phyloP scores from a whole-genome alignment of 192 early-diverging fungal genomes.

The Linderina pennispora region DNA sequence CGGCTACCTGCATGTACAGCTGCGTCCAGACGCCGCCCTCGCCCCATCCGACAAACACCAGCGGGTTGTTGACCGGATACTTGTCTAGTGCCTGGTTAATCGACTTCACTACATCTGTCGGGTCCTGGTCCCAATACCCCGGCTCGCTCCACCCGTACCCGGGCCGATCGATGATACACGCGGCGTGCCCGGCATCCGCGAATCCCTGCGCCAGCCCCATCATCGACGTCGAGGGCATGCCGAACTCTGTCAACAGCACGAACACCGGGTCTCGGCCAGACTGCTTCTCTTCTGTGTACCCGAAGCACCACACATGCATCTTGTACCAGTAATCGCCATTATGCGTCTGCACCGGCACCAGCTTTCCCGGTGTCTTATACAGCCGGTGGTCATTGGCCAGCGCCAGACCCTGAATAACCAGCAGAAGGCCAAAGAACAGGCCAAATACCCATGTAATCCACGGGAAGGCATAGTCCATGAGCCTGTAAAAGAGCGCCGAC shows the following conservation, averaged over 20 bases:
- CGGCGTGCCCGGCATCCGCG: conserved; percentile 27
- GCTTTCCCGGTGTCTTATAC: conserved; percentile 24
- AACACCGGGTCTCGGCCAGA: conserved; percentile 26
- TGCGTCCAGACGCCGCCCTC: conserved; percentile 52
- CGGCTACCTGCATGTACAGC: conserved; percentile 44
- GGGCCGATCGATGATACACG: conserved; percentile 46
- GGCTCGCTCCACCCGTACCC: conserved; percentile 53
- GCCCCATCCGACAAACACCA: conserved; percentile 46
- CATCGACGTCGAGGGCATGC: conserved; percentile 47
- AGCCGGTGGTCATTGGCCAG: conserved; percentile 34
- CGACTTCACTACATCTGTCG: conserved; percentile 42
- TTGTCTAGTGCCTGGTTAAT: conserved; percentile 43
- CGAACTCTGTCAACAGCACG: conserved; percentile 42
- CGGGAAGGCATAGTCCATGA: conserved; percentile 34
- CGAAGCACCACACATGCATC: conserved; percentile 46
- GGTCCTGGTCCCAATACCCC: conserved; percentile 44
- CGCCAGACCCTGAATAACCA: conserved; percentile 44
- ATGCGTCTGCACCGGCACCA: conserved; percentile 41
- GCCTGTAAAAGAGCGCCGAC: conserved; percentile 18
- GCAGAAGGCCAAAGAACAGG: conserved; percentile 34
- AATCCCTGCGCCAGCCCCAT: conserved; percentile 37
- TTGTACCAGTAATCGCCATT: conserved; percentile 36
- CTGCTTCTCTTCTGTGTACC: conserved; percentile 6
- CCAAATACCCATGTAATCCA: conserved; percentile 26
- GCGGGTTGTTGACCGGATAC: conserved; percentile 36